Conservation (phyloP, 768 basidiomycete genomes). For the Leccinum longicurvipes region DNA sequence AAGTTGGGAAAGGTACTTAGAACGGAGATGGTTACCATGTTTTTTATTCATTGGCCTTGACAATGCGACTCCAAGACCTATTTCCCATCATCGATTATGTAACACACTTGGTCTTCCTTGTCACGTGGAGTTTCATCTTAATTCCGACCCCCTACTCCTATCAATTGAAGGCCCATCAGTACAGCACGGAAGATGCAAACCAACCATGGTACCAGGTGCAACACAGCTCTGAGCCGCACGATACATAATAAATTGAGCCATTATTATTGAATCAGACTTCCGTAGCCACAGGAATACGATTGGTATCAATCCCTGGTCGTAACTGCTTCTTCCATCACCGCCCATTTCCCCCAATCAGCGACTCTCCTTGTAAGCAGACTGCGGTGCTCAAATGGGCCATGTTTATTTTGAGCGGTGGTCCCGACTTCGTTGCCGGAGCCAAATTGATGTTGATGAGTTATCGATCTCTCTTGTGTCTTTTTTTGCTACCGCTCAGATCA, state of each 20-base stretch:
- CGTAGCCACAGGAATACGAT: background rate
- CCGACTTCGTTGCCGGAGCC: background rate
- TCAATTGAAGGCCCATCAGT: background rate
- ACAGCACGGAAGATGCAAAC: constrained; percentile 2
- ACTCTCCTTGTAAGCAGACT: background rate
- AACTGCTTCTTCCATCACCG: background rate
- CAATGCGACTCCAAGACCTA: too few relatives aligned
- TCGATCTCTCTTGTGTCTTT: background rate
- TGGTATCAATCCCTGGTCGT: background rate
- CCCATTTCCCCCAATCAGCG: background rate
- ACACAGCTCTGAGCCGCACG: background rate
- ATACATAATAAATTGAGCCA: too few relatives aligned
- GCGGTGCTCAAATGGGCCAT: too few relatives aligned
- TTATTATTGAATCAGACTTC: background rate
- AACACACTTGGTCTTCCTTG: too few relatives aligned
- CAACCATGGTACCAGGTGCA: background rate
- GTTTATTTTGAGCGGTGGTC: background rate
- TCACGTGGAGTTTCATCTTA: background rate
- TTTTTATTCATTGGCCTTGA: too few relatives aligned
- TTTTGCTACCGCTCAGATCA: background rate
- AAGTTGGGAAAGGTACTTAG: background rate
- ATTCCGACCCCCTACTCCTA: background rate
- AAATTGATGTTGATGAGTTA: background rate
- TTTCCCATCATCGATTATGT: background rate
- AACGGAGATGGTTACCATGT: too few relatives aligned